A percentile compares a stretch with the other conserved stretches of the same genome.
These are phyloP conservation scores for Leccinum boreale DNA, from an alignment of 768 basidiomycete genomes.

Conservation along the genomic window DNA sequence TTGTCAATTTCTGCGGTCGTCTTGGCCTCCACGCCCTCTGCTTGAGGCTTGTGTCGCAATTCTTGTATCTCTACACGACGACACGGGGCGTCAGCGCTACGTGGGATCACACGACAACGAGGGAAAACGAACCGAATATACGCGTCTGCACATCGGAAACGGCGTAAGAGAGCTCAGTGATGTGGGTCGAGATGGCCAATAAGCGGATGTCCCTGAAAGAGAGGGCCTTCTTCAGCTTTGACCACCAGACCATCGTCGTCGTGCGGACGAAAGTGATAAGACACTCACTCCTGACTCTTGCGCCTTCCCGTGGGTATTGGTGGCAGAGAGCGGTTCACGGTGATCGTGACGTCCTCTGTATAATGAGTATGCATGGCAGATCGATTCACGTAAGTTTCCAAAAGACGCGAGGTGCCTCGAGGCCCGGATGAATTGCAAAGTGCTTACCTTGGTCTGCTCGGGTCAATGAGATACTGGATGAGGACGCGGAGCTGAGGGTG, in stretches of 20 bases:
- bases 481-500: constrained; percentile 28
- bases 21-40: constrained; percentile 46
- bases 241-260: constrained; percentile 26
- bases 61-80: constrained; percentile 77
- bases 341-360: constrained; percentile 76
- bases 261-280: constrained; percentile 8
- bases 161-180: constrained; percentile 82
- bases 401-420: constrained; percentile 25
- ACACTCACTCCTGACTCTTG: constrained; percentile 67
- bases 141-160: constrained; percentile 90
- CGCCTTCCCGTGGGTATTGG: constrained; percentile 48
- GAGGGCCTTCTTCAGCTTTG: constrained; percentile 23
- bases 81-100: constrained; percentile 11
- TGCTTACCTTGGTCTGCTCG: constrained; percentile 62
- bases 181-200: constrained; percentile 77
- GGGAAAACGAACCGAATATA: constrained; percentile 64
- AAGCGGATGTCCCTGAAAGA: constrained; percentile 65
- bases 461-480: constrained; percentile 54
- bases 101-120: background rate
- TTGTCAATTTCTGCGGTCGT: constrained; percentile 76
- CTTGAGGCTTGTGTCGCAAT: constrained; percentile 81
- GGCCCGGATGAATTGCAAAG: constrained; percentile 15
- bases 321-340: constrained; percentile 43
- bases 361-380: constrained; percentile 22
- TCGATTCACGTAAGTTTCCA: constrained; percentile 34